A percentile compares a stretch with the other conserved stretches of the same genome.
These are phyloP conservation scores for Colletotrichum trifolii DNA, from an alignment of 2,329 filamentous ascomycete genomes.

Conservation along the genomic window DNA sequence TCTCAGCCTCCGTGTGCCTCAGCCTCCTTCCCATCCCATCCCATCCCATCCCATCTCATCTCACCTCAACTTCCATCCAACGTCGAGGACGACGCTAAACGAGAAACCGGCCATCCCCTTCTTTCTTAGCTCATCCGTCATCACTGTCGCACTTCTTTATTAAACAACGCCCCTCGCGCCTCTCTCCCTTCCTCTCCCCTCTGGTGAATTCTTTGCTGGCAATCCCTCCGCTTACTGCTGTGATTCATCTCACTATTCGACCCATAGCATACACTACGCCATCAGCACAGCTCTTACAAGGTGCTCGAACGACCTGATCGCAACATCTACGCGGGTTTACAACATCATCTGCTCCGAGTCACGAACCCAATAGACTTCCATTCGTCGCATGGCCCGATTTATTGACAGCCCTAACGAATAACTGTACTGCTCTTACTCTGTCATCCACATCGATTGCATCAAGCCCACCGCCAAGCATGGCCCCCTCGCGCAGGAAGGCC, in stretches of 20 bases:
- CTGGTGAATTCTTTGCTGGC: neutral
- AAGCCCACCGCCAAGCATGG: conserved; percentile 15
- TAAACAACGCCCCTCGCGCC: conserved; percentile 9
- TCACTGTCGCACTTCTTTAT: conserved; percentile 1
- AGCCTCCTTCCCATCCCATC: neutral
- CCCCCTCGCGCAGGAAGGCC: conserved; percentile 21
- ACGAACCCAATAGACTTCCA: no score
- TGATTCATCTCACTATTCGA: neutral
- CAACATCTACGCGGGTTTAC: no score
- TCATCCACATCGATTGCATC: neutral
- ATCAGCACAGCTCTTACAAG: no score
- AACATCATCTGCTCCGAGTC: no score
- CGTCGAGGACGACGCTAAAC: conserved; percentile 8
- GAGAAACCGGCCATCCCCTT: conserved; percentile 21
- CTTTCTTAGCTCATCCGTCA: conserved; percentile 1
- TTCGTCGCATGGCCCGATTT: no score
- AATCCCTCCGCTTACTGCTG: neutral
- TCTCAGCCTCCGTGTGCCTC: neutral
- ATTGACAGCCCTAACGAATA: no score
- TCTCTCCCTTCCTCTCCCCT: neutral
- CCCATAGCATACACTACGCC: no score
- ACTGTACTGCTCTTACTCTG: neutral
- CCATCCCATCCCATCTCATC: conserved; percentile 1
- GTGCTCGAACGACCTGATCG: no score
- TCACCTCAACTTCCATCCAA: conserved; percentile 13